Evolutionary conservation across 768 basidiomycete genomes (phyloP).

Genomic region (Tubosaeta sp.): DNA sequence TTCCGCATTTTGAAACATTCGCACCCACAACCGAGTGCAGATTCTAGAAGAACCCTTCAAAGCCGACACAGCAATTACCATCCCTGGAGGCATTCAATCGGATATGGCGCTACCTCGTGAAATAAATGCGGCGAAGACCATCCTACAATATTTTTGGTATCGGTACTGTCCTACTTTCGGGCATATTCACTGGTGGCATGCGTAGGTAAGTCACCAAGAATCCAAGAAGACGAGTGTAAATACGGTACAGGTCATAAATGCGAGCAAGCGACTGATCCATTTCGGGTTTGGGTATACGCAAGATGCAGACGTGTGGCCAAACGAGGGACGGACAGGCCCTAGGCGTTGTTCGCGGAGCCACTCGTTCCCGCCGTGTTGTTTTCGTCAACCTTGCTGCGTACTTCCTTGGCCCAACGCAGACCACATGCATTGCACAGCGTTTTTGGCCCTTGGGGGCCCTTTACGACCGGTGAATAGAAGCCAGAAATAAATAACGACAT

Average conservation of each 20-base stretch:
- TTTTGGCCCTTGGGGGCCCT: slow-evolving; percentile 94
- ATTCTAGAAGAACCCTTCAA: background rate
- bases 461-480: slow-evolving; percentile 15
- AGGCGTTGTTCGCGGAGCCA: slow-evolving; percentile 16
- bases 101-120: background rate
- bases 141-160: slow-evolving; percentile 1
- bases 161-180: slow-evolving; percentile 5
- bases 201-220: slow-evolving; percentile 12
- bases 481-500: background rate
- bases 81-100: background rate
- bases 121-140: slow-evolving; percentile 3
- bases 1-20: background rate
- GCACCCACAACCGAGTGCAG: background rate
- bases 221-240: slow-evolving; percentile 12
- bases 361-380: slow-evolving; percentile 23
- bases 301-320: background rate
- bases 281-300: background rate
- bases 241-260: slow-evolving; percentile 5
- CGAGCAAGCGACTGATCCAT: slow-evolving; percentile 1
- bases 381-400: slow-evolving; percentile 42
- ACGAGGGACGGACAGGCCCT: background rate
- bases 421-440: slow-evolving; percentile 98
- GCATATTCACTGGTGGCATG: slow-evolving; percentile 8
- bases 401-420: slow-evolving; percentile 84
- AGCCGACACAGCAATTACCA: background rate